Evolutionary conservation across 1,139 yeast species (phyloP).

Genomic region (Yamadazyma sp.): DNA sequence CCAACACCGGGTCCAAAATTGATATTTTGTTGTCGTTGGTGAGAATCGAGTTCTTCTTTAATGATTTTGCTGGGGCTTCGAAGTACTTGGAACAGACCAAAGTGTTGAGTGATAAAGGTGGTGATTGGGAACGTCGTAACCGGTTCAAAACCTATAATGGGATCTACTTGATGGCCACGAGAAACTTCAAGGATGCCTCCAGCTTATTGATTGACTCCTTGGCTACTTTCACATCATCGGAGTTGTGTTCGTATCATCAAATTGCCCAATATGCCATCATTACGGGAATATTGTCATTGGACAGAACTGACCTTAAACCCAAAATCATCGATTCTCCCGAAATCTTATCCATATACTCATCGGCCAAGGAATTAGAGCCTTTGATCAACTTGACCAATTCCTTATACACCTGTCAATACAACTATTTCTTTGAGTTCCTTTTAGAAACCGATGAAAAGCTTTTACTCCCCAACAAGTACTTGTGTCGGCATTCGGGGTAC

Average conservation of each 20-base stretch:
- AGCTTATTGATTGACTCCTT: conserved; percentile 82
- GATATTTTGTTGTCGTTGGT: conserved; percentile 80
- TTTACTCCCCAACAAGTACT: conserved; percentile 70
- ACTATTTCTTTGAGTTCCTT: conserved; percentile 73
- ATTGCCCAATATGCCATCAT: conserved; percentile 87
- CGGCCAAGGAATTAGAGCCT: conserved; percentile 74
- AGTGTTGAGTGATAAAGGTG: conserved; percentile 85
- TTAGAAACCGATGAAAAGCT: conserved; percentile 77
- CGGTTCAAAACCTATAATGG: conserved; percentile 91
- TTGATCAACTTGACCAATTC: conserved; percentile 82
- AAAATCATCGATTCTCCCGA: conserved; percentile 95
- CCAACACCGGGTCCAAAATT: conserved; percentile 86
- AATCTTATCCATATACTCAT: conserved; percentile 74
- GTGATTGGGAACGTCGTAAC: conserved; percentile 99
- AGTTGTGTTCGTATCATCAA: conserved; percentile 84
- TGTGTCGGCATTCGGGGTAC: conserved; percentile 76
- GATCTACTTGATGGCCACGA: conserved; percentile 75
- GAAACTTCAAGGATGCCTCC: conserved; percentile 84
- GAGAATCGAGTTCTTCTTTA: conserved; percentile 84
- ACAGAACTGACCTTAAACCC: conserved; percentile 78
- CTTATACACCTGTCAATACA: conserved; percentile 85
- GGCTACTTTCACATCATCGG: conserved; percentile 96
- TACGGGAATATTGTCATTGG: conserved; percentile 79
- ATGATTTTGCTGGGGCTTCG: conserved; percentile 69
- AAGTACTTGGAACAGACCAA: conserved; percentile 76